Evolutionary conservation across 2,329 filamentous ascomycete genomes (phyloP), one percentile per base, ranked within the genome.

Genomic region (Pyrenochaeta sp.): DNA sequence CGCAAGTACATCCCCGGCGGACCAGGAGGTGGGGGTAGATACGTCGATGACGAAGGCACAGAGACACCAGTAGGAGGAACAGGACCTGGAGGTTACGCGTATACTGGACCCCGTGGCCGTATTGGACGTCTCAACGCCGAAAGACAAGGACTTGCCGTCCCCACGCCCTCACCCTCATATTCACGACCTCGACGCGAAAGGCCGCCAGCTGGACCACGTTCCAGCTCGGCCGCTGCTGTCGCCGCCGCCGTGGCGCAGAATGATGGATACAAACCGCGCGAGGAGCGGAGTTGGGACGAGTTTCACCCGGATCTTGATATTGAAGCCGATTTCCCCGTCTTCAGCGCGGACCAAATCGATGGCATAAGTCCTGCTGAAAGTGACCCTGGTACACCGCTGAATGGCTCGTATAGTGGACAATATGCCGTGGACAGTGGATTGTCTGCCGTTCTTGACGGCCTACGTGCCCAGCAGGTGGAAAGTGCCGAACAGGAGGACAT

Each of bases 261-360:
- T 70, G 95, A 98, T 81, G 93, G 94, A 50, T 98, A 98, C 80
- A 99, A 99, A 77, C 95, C 95, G 32, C 86, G 95, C 72, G 95
- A 99, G 79, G 95, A 99, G 81, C 89, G 94, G 62, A 92, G 92
- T 51, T 99, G 94, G 93, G 93, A 97, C 72, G 95, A 99, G 76
- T 98, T 98, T 65, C 95, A 99, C 77, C 93, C 92, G 0, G 92
- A 97, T 70, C 86, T 99, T 51, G 93, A 98, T 79, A 93, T 97
- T 48, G 92, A 97, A 55, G 85, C 85, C 12, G 87, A 86, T 3
- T 90, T 97, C 64, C 87, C 90, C 66, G 83, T 97, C 2, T 93
- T 93, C 73, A 88, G 86, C 48, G 89, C 93, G 1, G 89, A 95
- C 62, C 91, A 96, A 65, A 90, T 98, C 6, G 94, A 98, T 74